Evolutionary conservation across 1,284 basidiomycete genomes (phyloP).

Genomic region (Boletus semigastroideus): DNA sequence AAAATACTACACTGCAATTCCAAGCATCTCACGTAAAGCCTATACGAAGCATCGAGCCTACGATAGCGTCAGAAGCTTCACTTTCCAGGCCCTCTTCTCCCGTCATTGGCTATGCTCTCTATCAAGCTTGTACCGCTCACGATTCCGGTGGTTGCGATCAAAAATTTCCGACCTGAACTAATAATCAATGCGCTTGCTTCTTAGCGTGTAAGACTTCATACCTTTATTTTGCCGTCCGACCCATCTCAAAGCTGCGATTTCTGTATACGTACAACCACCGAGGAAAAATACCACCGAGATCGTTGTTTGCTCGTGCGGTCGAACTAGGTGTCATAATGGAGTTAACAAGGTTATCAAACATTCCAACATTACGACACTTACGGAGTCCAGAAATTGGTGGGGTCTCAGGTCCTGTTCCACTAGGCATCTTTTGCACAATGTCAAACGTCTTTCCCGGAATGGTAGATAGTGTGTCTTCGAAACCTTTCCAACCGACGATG

Average conservation of each 20-base stretch:
- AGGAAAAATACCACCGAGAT: slow-evolving; percentile 97
- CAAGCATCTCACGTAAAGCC: slow-evolving; percentile 13
- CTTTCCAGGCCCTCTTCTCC: slow-evolving; percentile 21
- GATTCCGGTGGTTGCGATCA: slow-evolving; percentile 89
- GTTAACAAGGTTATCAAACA: slow-evolving; percentile 1
- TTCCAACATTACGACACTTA: slow-evolving; percentile 35
- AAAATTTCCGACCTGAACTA: slow-evolving; percentile 69
- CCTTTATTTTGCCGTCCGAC: slow-evolving; percentile 82
- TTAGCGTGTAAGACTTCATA: slow-evolving; percentile 28
- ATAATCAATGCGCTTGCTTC: slow-evolving; percentile 9
- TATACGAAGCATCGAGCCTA: slow-evolving; percentile 8
- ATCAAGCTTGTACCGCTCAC: slow-evolving; percentile 75
- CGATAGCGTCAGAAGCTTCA: slow-evolving; percentile 14
- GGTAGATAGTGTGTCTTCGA: slow-evolving; percentile 83
- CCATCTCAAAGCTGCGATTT: slow-evolving; percentile 93
- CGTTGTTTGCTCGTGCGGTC: slow-evolving; percentile 46
- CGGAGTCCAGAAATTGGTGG: slow-evolving; percentile 40
- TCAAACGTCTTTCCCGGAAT: slow-evolving; percentile 90
- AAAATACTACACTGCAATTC: slow-evolving; percentile 14
- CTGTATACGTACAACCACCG: slow-evolving; percentile 97
- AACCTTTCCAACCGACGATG: slow-evolving; percentile 94
- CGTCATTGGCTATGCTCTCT: slow-evolving; percentile 60
- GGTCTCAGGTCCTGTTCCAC: slow-evolving; percentile 34
- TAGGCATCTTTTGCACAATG: slow-evolving; percentile 55
- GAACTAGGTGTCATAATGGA: slow-evolving; percentile 37